Conservation (phyloP, 306 rosid genomes). For the Ammopiptanthus mongolicus region DNA sequence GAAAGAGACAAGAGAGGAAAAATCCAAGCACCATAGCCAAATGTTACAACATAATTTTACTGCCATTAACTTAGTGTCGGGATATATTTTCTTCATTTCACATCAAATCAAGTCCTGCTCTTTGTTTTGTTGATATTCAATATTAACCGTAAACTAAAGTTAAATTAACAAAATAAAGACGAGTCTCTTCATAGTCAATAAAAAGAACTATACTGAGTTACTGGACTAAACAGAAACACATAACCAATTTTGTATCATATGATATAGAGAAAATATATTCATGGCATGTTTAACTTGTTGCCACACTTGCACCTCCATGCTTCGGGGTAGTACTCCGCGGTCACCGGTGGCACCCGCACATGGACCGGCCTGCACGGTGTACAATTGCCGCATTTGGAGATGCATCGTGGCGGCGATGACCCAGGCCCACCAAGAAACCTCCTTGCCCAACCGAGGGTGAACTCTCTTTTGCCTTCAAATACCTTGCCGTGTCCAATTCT, state of each 20-base stretch:
- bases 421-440: slow-evolving; percentile 67
- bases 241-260: not conserved
- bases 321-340: slow-evolving; percentile 84
- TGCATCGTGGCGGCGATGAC: slow-evolving; percentile 81
- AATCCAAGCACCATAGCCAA: not conserved
- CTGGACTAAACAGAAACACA: slow-evolving; percentile 7
- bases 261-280: slow-evolving; percentile 25
- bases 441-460: slow-evolving; percentile 27
- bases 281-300: slow-evolving; percentile 83
- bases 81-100: slow-evolving; percentile 2
- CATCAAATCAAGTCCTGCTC: slow-evolving; percentile 19
- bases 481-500: not conserved
- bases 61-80: slow-evolving; percentile 13
- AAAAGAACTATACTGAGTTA: not conserved
- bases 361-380: slow-evolving; percentile 81
- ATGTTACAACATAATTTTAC: slow-evolving; percentile 14
- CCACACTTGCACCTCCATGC: slow-evolving; percentile 99
- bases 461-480: not conserved
- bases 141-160: slow-evolving; percentile 16
- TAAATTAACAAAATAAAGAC: slow-evolving; percentile 13
- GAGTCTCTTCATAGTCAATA: slow-evolving; percentile 13
- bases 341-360: slow-evolving; percentile 83
- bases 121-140: slow-evolving; percentile 8
- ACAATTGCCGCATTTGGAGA: slow-evolving; percentile 71
- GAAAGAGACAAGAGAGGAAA: not conserved